Evolutionary conservation across 768 basidiomycete species (phyloP).

Genomic region (Trametopsis cervina): DNA sequence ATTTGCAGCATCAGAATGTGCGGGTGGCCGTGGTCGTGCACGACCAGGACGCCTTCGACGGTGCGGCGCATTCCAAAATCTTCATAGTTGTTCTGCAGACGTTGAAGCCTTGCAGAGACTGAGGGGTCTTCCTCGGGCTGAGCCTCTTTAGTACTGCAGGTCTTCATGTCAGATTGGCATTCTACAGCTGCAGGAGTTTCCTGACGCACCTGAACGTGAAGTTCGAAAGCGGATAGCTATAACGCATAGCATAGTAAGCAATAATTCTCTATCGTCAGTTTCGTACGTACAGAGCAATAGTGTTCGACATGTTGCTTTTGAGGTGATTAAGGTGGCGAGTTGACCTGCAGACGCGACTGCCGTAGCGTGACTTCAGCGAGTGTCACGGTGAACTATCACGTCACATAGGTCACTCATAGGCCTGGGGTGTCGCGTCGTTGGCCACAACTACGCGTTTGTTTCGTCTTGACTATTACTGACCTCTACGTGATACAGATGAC

Average conservation of each 20-base stretch:
- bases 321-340: background rate
- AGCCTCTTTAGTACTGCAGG: slow-evolving; percentile 80
- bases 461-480: too few species aligned
- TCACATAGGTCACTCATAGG: too few species aligned
- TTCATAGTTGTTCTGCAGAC: slow-evolving; percentile 94
- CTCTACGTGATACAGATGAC: too few species aligned
- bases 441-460: too few species aligned
- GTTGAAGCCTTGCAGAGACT: slow-evolving; percentile 88
- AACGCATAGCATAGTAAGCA: background rate
- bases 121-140: slow-evolving; percentile 98
- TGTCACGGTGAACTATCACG: background rate
- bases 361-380: too few species aligned
- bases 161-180: background rate
- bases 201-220: slow-evolving; percentile 77
- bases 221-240: slow-evolving; percentile 79
- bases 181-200: background rate
- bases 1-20: slow-evolving; percentile 98
- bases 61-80: slow-evolving; percentile 96
- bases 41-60: slow-evolving; percentile 84
- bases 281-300: slow-evolving; percentile 42
- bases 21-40: slow-evolving; percentile 95
- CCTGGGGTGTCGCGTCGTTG: too few species aligned
- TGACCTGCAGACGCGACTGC: background rate
- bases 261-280: too few species aligned
- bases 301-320: slow-evolving; percentile 37